Conservation (phyloP, 257 asterid genomes). For the Capsicum pubescens region DNA sequence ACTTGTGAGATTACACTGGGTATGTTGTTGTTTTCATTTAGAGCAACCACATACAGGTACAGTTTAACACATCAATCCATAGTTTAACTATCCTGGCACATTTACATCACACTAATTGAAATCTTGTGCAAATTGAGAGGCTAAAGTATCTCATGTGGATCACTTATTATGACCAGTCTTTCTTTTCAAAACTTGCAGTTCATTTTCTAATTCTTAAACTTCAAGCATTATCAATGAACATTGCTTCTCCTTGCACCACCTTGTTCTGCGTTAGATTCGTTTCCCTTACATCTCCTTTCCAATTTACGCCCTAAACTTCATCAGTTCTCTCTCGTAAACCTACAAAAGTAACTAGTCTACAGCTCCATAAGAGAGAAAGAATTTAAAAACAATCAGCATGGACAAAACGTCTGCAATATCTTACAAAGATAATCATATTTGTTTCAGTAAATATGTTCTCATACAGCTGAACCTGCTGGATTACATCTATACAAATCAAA, state of each 20-base stretch:
- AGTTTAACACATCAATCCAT: neutral
- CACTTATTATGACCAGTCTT: neutral
- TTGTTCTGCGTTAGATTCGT: neutral
- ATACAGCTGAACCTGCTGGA: neutral
- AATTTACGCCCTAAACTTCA: neutral
- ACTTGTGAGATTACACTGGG: no score
- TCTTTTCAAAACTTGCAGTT: neutral
- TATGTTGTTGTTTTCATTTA: neutral
- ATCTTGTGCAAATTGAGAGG: neutral
- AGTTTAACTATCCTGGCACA: conserved; percentile 1
- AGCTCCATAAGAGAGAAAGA: neutral
- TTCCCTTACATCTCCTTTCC: neutral
- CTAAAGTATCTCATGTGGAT: neutral
- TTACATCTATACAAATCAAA: neutral
- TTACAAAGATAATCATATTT: neutral
- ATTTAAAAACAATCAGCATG: neutral
- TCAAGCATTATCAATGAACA: neutral
- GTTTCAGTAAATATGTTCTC: neutral
- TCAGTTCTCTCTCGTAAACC: neutral
- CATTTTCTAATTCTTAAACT: neutral
- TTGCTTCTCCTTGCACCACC: neutral
- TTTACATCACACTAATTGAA: neutral
- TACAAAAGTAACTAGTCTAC: neutral
- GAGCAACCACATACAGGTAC: neutral
- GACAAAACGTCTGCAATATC: neutral